These are phyloP conservation scores for Verticillium nubilum DNA, from an alignment of 2,329 filamentous ascomycete species.

Conservation along the genomic window DNA sequence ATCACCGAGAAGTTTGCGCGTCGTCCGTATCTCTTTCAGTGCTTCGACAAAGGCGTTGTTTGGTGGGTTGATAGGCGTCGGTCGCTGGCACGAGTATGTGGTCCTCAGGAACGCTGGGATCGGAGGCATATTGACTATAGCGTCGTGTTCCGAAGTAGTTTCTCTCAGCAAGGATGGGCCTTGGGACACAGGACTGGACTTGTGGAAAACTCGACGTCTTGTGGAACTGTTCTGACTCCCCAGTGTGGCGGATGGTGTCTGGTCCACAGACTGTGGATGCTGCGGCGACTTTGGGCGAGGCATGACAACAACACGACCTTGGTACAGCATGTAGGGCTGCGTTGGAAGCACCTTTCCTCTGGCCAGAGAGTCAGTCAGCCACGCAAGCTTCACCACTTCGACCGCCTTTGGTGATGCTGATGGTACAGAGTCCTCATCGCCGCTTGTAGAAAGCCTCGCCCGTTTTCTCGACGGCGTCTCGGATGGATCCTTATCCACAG, in stretches of 20 bases:
- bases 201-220: background rate
- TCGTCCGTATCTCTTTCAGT: conserved; percentile 67
- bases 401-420: conserved; percentile 17
- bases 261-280: background rate
- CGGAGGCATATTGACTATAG: conserved; percentile 48
- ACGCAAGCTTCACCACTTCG: conserved; percentile 52
- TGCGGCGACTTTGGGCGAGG: background rate
- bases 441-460: conserved; percentile 30
- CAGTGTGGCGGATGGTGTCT: background rate
- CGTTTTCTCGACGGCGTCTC: conserved; percentile 18
- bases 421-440: background rate
- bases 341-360: conserved; percentile 38
- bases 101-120: conserved; percentile 47
- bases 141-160: conserved; percentile 75
- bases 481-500: background rate
- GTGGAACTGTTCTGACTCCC: background rate
- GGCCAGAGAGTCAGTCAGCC: conserved; percentile 50
- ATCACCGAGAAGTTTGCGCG: conserved; percentile 67
- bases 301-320: conserved; percentile 31
- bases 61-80: conserved; percentile 62
- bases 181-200: background rate
- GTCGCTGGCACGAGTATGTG: conserved; percentile 75
- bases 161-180: conserved; percentile 50
- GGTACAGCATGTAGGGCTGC: conserved; percentile 48
- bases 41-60: conserved; percentile 72